These are phyloP conservation scores for Metschnikowia proteae DNA, from an alignment of 805 yeast genomes.

Conservation along the genomic window DNA sequence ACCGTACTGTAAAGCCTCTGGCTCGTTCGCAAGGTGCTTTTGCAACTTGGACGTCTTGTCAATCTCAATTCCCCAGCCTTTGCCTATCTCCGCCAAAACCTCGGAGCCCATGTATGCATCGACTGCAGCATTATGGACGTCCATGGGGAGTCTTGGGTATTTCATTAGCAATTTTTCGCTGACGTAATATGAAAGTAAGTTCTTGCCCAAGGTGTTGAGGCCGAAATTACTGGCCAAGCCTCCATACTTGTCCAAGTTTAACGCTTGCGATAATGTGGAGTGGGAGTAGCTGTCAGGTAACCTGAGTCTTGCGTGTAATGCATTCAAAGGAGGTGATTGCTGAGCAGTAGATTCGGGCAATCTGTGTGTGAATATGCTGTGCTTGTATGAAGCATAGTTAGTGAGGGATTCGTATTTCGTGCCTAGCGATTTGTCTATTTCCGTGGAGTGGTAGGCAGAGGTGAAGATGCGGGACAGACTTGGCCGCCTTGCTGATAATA, in stretches of 20 bases:
- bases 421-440: constrained; percentile 24
- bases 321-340: constrained; percentile 67
- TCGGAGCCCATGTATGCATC: constrained; percentile 69
- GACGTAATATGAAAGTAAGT: constrained; percentile 68
- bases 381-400: constrained; percentile 40
- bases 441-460: constrained; percentile 22
- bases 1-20: constrained; percentile 65
- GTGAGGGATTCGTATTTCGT: constrained; percentile 30
- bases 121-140: constrained; percentile 70
- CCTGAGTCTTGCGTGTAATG: constrained; percentile 73
- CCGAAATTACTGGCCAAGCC: constrained; percentile 69
- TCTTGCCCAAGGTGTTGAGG: constrained; percentile 77
- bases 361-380: constrained; percentile 41
- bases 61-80: constrained; percentile 83
- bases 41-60: constrained; percentile 63
- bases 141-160: constrained; percentile 88
- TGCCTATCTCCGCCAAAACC: constrained; percentile 64
- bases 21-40: constrained; percentile 65
- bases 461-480: constrained; percentile 6
- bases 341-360: constrained; percentile 45
- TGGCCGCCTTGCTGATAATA: constrained; percentile 6
- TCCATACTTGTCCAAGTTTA: constrained; percentile 52
- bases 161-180: constrained; percentile 67
- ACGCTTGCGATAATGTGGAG: constrained; percentile 73
- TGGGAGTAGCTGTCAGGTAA: constrained; percentile 56